Evolutionary conservation across 805 yeast species (phyloP).

Genomic region (Kodamaea neixiangensis): DNA sequence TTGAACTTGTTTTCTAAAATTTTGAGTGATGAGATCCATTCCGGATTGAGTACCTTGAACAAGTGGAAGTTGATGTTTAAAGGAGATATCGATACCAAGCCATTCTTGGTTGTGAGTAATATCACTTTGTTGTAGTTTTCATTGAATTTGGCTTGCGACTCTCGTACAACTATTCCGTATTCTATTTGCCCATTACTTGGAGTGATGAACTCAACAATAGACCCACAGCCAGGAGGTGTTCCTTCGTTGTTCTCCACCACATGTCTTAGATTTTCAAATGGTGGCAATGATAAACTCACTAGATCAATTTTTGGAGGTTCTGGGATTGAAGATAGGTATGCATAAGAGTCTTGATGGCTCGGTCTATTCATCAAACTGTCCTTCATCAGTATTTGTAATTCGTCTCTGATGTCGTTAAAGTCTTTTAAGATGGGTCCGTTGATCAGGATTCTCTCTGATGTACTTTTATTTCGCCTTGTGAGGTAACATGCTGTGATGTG

Average conservation of each 20-base stretch:
- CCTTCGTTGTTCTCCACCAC: constrained; percentile 18
- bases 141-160: constrained; percentile 33
- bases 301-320: neutral
- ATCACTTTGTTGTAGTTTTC: constrained; percentile 31
- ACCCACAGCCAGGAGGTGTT: constrained; percentile 31
- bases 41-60: constrained; percentile 25
- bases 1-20: constrained; percentile 27
- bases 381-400: neutral
- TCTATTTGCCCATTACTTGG: constrained; percentile 9
- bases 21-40: constrained; percentile 17
- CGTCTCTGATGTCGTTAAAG: neutral
- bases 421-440: neutral
- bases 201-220: constrained; percentile 38
- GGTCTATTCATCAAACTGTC: neutral
- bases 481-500: neutral
- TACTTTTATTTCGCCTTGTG: neutral
- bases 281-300: neutral
- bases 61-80: constrained; percentile 33
- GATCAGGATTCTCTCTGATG: neutral
- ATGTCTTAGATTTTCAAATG: constrained; percentile 14
- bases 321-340: neutral
- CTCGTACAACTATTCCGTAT: constrained; percentile 41
- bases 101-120: constrained; percentile 37
- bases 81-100: constrained; percentile 27
- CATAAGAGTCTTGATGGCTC: neutral